Evolutionary conservation across 2,329 filamentous ascomycete genomes (phyloP).

Genomic region (Fusarium penzigii): DNA sequence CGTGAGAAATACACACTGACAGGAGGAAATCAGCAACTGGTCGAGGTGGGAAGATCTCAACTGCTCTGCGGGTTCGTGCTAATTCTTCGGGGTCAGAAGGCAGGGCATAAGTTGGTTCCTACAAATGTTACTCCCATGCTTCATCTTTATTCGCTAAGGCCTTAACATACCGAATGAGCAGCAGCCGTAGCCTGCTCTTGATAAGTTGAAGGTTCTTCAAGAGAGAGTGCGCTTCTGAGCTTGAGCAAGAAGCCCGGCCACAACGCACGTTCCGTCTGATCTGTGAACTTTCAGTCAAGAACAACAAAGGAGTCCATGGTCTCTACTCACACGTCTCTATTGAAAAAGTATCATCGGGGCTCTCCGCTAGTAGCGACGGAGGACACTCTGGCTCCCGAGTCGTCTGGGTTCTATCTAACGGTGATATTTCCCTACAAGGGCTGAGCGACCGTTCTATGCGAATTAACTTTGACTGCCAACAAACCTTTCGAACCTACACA

Average conservation of each 20-base stretch:
- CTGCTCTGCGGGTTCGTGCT: constrained; percentile 20
- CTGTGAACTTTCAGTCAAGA: not conserved
- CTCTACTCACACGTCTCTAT: constrained; percentile 12
- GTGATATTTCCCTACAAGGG: no score
- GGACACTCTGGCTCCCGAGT: no score
- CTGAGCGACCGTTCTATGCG: no score
- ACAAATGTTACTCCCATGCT: no score
- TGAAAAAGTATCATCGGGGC: constrained; percentile 13
- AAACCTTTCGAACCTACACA: constrained; percentile 22
- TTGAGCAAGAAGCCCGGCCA: constrained; percentile 31
- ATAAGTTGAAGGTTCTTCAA: constrained; percentile 19
- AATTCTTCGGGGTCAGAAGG: constrained; percentile 9
- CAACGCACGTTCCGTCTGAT: constrained; percentile 25
- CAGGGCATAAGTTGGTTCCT: not conserved
- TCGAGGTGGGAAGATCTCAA: constrained; percentile 28
- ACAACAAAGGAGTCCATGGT: not conserved
- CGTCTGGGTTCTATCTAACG: no score
- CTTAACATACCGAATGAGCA: constrained; percentile 18
- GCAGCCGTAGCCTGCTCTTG: constrained; percentile 22
- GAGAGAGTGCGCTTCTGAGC: constrained; percentile 30
- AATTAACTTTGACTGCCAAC: not conserved
- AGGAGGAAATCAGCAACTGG: constrained; percentile 32
- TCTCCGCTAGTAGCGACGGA: not conserved
- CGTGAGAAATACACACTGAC: constrained; percentile 31
- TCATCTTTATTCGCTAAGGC: no score